Evolutionary conservation across 176 grass and related monocot species (phyloP), one percentile per base, ranked within the genome.

Genomic region (Rhynchospora pubera): DNA sequence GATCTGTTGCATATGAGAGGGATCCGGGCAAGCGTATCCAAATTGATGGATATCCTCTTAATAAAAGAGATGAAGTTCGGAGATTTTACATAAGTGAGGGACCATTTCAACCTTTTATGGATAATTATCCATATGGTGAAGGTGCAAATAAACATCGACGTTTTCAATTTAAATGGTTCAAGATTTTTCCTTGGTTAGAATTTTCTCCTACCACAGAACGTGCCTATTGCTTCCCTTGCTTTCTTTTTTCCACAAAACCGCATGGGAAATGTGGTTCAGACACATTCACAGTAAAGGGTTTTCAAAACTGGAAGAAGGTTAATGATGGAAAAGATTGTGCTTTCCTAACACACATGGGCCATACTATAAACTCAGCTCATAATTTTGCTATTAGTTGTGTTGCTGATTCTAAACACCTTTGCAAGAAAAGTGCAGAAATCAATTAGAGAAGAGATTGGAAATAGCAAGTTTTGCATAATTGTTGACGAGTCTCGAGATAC

Each of bases 191-290:
- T 5, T 76, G 77, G 77, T 7, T 80, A 7, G 77, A 80, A 13
- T 80, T 28, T 43, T 80, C 77, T 16, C 77, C 77, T 42, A 22
- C 59, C 51, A 80, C 77, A 60, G 32, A 80, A 18, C 24, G 52
- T 80, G 77, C 77, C 21, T 80, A 80, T 43, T 80, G 77, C 4
- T 60, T 80, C 9, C 77, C 77, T 28, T 80, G 77, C n/a, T 80
- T 80, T 80, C 77, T 80, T 15, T 80, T 80, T 62, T 1, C 77
- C 30, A 80, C 15, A 80, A 80, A 80, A 19, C 22, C 51, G 28
- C 30, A 30, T 61, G 53, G 77, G 6, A 80, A 10, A 34, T 76
- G 70, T 6, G 13, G 70, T 26, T 76, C 70, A 76, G 70, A 73
- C 22, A 43, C 67, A 73, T 73, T 73, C 18, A 73, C 67, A 7